Base-by-base conservation (phyloP, 2,329 filamentous ascomycete genomes). In the Pseudonectria buxi region DNA sequence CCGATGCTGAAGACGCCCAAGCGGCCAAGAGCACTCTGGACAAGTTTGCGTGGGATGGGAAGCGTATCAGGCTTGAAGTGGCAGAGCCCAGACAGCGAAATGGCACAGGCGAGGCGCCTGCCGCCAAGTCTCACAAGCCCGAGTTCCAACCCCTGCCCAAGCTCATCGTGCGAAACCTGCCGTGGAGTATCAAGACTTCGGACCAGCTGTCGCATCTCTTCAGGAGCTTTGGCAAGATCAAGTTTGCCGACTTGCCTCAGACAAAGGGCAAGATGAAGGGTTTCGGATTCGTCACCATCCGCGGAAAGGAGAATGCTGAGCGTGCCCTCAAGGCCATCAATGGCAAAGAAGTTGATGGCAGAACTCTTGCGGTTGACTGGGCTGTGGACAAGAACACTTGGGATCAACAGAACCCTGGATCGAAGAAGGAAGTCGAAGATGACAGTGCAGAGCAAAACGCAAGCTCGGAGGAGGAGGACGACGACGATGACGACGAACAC, bases 291-390 rank as follows among this genome's bases (percentile, higher is more conserved):
- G 81, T 98, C 41, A 83, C 90, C 10, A 72, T 98, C 60, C 75
- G 89, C 40, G 87, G 89, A 28, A 81, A 74, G 54, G 90, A 88
- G 63, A 95, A 96, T 60, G 90, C 92, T 0, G 86, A 96, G 61
- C 87, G 81, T 58, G 92, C 92, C 2, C 71, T 98, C 38, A 78
- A 83, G 40, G 78, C 73, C 14, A 69, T 96, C 48, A 98, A 96
- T 61, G 92, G 90, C 39, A 95, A 86, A 58, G 78, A 84, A 42
- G 73, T 98, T 14, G 89, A 95, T 57, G 92, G 89, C 3, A 76
- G 92, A 51, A 83, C 81, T 7, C 63, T 98, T 41, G 92, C 90
- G 18, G 92, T 98, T 6, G 92, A 98, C 64, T 98, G 87, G 86
- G 90, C 94, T 24, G 88, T 96, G 4, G 87, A 95, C 41, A 95